Percentiles rank a stretch among this genome's conserved stretches.
phyloP scores from a whole-genome alignment of 1,139 yeast genomes.

The Kodamaea derodonti region DNA sequence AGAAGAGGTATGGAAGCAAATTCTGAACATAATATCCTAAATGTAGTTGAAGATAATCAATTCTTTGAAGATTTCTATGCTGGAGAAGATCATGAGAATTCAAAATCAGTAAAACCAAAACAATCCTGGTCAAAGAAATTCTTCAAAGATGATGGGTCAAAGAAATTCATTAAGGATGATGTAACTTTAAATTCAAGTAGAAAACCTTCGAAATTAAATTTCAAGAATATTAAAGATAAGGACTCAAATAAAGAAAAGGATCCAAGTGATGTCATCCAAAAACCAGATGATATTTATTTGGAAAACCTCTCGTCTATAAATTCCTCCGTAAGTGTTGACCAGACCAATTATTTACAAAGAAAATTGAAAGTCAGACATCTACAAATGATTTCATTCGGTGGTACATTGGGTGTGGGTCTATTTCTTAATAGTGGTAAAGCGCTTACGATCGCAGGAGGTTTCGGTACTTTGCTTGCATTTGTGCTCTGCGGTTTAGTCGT shows the following conservation, averaged over 20 bases:
- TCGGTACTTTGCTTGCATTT: constrained; percentile 75
- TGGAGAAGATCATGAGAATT: constrained; percentile 15
- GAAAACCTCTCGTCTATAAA: constrained; percentile 6
- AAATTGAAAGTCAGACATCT: constrained; percentile 66
- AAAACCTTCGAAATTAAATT: constrained; percentile 1
- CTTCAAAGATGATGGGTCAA: constrained; percentile 5
- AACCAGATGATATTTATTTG: constrained; percentile 4
- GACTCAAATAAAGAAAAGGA: not conserved
- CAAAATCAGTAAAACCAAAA: constrained; percentile 10
- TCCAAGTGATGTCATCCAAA: not conserved
- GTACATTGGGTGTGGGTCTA: constrained; percentile 81
- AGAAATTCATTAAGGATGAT: no score
- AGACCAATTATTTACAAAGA: constrained; percentile 35
- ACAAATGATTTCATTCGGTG: constrained; percentile 80
- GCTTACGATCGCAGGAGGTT: constrained; percentile 74
- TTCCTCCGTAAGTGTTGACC: constrained; percentile 6
- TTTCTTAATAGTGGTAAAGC: constrained; percentile 77
- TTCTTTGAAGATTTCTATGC: constrained; percentile 29
- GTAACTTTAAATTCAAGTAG: constrained; percentile 2
- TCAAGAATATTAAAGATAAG: constrained; percentile 2
- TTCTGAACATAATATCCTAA: constrained; percentile 20
- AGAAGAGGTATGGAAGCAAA: constrained; percentile 4
- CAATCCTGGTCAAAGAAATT: constrained; percentile 12
- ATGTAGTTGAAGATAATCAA: constrained; percentile 28
- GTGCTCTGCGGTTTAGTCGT: constrained; percentile 64